Evolutionary conservation across 2,329 filamentous ascomycete genomes (phyloP).

Genomic region (Cryoendolithus antarcticus): DNA sequence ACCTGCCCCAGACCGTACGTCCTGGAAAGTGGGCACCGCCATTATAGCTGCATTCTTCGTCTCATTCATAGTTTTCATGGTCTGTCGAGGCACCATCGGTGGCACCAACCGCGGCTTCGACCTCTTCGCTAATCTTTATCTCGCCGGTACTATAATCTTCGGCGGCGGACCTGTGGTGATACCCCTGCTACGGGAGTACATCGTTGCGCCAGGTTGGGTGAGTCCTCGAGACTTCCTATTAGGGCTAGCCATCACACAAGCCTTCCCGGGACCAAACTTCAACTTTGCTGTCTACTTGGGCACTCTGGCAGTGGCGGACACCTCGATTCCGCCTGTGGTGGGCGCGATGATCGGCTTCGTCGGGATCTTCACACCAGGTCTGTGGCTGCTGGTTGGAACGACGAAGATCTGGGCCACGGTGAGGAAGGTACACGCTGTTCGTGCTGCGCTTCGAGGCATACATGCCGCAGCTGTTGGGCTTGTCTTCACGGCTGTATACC

Average conservation of each 20-base stretch:
- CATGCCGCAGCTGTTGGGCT: conserved; percentile 33
- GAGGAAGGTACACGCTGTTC: conserved; percentile 23
- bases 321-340: conserved; percentile 22
- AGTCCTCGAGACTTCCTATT: conserved; percentile 58
- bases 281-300: conserved; percentile 38
- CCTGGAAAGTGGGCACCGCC: conserved; percentile 22
- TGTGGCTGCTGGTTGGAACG: conserved; percentile 25
- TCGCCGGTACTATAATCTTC: conserved; percentile 52
- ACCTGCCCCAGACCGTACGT: not conserved
- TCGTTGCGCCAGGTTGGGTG: conserved; percentile 60
- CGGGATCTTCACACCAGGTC: conserved; percentile 28
- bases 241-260: conserved; percentile 58
- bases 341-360: conserved; percentile 20
- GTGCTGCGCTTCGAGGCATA: conserved; percentile 27
- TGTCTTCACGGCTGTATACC: conserved; percentile 33
- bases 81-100: conserved; percentile 29
- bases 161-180: conserved; percentile 35
- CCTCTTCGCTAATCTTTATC: conserved; percentile 61
- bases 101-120: conserved; percentile 38
- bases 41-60: conserved; percentile 37
- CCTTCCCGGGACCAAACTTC: conserved; percentile 54
- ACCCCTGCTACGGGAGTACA: conserved; percentile 28
- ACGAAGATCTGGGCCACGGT: conserved; percentile 28
- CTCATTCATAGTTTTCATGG: conserved; percentile 45
- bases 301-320: conserved; percentile 23